These are phyloP conservation scores for Selaginella tamariscina DNA, from an alignment of 75 land plant genomes.

Conservation along the genomic window DNA sequence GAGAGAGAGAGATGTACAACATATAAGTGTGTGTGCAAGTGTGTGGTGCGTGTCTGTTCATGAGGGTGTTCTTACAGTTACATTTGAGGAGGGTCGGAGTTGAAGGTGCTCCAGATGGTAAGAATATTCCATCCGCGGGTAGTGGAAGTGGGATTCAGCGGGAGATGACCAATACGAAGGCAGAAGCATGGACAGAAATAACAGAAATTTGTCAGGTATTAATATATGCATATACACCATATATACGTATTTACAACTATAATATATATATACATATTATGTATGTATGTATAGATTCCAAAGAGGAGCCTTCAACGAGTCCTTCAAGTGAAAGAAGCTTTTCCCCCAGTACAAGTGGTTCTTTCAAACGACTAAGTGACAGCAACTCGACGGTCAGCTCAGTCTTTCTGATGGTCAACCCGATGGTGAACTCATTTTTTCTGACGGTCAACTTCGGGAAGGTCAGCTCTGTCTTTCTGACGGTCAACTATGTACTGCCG, in stretches of 20 bases:
- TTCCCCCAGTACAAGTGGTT: background rate
- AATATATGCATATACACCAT: too few relatives aligned
- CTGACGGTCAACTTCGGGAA: too few relatives aligned
- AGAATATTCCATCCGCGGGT: background rate
- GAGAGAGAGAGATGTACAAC: too few relatives aligned
- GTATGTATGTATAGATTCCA: too few relatives aligned
- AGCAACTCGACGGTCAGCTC: too few relatives aligned
- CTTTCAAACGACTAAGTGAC: background rate
- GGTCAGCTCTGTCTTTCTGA: too few relatives aligned
- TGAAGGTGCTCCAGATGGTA: constrained; percentile 30
- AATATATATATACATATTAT: too few relatives aligned
- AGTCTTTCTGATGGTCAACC: too few relatives aligned
- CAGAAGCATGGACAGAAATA: background rate
- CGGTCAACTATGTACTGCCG: too few relatives aligned
- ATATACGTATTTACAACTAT: too few relatives aligned
- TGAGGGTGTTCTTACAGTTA: constrained; percentile 29
- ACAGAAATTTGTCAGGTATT: too few relatives aligned
- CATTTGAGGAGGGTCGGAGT: constrained; percentile 78
- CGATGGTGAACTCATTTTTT: too few relatives aligned
- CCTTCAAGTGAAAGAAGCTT: background rate
- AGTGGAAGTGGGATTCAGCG: background rate
- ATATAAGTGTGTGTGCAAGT: background rate
- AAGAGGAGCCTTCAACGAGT: background rate
- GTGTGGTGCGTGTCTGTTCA: background rate
- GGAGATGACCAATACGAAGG: background rate